Conservation (phyloP, 1,139 yeast genomes). For the Candida smagusa region DNA sequence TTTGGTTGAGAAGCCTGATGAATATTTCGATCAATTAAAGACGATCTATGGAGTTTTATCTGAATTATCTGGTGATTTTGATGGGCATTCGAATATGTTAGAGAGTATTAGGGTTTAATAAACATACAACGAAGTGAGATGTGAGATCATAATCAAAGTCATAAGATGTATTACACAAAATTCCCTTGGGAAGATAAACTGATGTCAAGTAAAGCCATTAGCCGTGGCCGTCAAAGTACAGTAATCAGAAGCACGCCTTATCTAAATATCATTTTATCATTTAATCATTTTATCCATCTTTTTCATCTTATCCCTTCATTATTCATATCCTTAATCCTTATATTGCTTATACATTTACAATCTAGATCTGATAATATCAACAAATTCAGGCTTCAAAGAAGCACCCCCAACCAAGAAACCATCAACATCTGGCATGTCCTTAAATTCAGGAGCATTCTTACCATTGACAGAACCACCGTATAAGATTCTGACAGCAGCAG, state of each 20-base stretch:
- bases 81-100: slow-evolving; percentile 5
- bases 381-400: slow-evolving; percentile 95
- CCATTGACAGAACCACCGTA: slow-evolving; percentile 99
- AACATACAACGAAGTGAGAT: too few relatives aligned
- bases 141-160: too few relatives aligned
- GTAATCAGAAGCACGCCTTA: too few relatives aligned
- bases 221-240: too few relatives aligned
- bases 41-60: slow-evolving; percentile 14
- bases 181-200: too few relatives aligned
- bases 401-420: slow-evolving; percentile 99
- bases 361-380: slow-evolving; percentile 93
- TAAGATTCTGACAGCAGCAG: slow-evolving; percentile 80
- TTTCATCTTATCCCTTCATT: too few relatives aligned
- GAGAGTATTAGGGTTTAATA: background rate
- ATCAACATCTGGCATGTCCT: slow-evolving; percentile 90
- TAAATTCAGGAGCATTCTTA: slow-evolving; percentile 85
- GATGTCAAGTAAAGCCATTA: too few relatives aligned
- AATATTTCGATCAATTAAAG: slow-evolving; percentile 17
- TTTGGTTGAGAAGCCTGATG: slow-evolving; percentile 12
- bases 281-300: too few relatives aligned
- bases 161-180: too few relatives aligned
- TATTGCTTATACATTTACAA: too few relatives aligned
- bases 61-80: slow-evolving; percentile 1
- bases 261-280: too few relatives aligned
- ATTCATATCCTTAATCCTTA: too few relatives aligned